Percentiles rank a stretch among this genome's conserved stretches.
These are phyloP conservation scores for Plantago lanceolata DNA, from an alignment of 305 asterid genomes.

Conservation along the genomic window DNA sequence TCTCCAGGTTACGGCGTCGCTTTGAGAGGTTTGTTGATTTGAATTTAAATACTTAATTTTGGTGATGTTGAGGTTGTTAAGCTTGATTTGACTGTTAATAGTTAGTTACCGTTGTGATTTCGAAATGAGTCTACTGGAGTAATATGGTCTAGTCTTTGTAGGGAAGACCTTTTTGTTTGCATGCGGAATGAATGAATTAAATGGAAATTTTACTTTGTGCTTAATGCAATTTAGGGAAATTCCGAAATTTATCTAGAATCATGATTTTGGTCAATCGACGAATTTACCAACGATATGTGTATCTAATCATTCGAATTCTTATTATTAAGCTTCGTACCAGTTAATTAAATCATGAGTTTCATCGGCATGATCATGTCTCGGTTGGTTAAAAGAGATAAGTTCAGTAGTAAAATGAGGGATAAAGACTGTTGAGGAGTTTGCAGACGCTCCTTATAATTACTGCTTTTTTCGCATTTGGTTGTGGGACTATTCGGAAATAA, in stretches of 20 bases:
- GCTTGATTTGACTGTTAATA: slow-evolving; percentile 2
- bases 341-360: too few species aligned
- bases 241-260: not conserved
- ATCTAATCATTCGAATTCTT: too few species aligned
- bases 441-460: not conserved
- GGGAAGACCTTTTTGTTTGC: not conserved
- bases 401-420: too few species aligned
- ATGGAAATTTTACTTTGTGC: not conserved
- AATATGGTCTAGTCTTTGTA: not conserved
- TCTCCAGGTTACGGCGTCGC: slow-evolving; percentile 73
- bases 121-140: not conserved
- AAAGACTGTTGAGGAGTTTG: not conserved
- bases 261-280: not conserved
- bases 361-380: too few species aligned
- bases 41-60: not conserved
- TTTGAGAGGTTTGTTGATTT: slow-evolving; percentile 49
- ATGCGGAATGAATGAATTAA: not conserved
- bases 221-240: not conserved
- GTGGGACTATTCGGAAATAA: too few species aligned
- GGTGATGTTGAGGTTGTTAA: not conserved
- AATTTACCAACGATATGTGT: too few species aligned
- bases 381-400: too few species aligned
- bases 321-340: too few species aligned
- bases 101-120: too few species aligned
- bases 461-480: too few species aligned